Conservation (phyloP, 1,139 yeast species). For the Yamadazyma taylorii region DNA sequence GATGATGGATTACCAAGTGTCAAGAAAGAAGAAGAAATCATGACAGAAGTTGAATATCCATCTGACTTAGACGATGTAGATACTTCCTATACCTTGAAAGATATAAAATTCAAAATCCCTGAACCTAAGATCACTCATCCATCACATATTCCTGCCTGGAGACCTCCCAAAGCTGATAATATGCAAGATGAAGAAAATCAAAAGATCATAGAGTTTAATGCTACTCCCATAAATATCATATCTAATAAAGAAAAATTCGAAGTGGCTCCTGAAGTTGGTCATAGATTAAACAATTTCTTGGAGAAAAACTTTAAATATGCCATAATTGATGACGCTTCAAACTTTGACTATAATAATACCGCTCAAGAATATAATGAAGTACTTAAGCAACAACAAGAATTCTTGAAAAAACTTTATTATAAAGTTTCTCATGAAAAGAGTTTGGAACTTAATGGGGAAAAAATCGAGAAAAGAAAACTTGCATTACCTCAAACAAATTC, state of each 20-base stretch:
- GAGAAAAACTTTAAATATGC: slow-evolving; percentile 46
- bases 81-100: slow-evolving; percentile 36
- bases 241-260: slow-evolving; percentile 16
- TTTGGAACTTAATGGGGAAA: slow-evolving; percentile 44
- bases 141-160: slow-evolving; percentile 66
- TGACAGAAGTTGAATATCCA: slow-evolving; percentile 15
- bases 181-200: slow-evolving; percentile 44
- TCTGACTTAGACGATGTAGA: slow-evolving; percentile 13
- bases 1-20: background rate
- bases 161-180: slow-evolving; percentile 43
- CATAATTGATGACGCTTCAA: slow-evolving; percentile 39
- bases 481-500: slow-evolving; percentile 44
- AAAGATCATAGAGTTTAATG: slow-evolving; percentile 28
- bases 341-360: slow-evolving; percentile 33
- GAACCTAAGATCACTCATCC: slow-evolving; percentile 76
- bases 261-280: slow-evolving; percentile 30
- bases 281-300: slow-evolving; percentile 54
- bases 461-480: slow-evolving; percentile 45
- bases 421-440: slow-evolving; percentile 37
- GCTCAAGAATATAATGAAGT: slow-evolving; percentile 35
- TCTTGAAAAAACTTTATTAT: slow-evolving; percentile 30
- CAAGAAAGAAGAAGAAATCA: slow-evolving; percentile 13
- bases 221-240: slow-evolving; percentile 28
- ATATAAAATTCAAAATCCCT: slow-evolving; percentile 52
- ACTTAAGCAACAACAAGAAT: slow-evolving; percentile 31